Evolutionary conservation across 1,284 basidiomycete species (phyloP), one percentile per base, ranked within the genome.

Genomic region (Cutaneotrichosporon arboriforme): DNA sequence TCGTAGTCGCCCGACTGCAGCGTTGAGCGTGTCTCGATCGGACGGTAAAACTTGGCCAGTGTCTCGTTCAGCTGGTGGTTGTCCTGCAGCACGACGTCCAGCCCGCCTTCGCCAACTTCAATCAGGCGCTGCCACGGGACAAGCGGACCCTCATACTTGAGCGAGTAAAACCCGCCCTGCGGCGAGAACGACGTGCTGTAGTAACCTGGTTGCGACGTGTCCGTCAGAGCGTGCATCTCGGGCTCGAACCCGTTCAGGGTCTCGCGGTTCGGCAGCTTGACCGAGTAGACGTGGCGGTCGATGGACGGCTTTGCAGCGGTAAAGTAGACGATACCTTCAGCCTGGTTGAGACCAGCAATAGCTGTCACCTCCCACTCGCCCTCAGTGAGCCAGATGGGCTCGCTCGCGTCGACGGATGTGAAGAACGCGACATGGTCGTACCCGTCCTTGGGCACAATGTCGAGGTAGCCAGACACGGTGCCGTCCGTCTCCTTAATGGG

Each of bases 351-450:
- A 2, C 82, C 86, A 50, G 82, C 76, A 52, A 97, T 85, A 17
- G 80, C 81, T 1, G 84, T 84, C 4, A 97, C 88, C 73, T 98
- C 94, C 92, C 92, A 97, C 31, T 83, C 70, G 0, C 93, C 94
- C 2, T 77, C 78, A 0, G 94, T 97, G 33, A 97, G 77, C 78
- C 90, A 97, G 33, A 77, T 79, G 1, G 91, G 90, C 0, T 78
- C 80, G 22, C 77, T 76, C 14, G 84, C 79, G 60, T 81, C 81
- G 3, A 86, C 81, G 2, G 90, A 85, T 55, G 81, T 85, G 76
- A 91, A 96, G 33, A 91, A 80, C 1, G 91, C 92, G 63, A 96
- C 84, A 67, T 96, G 92, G 64, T 89, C 86, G 77, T 81, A 96
- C 0, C 92, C 92, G 17, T 86, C 81, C 21, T 82, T 83, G 12